phyloP scores from a whole-genome alignment of 352 stramenopile genomes.

The Globisporangium cylindrosporum region DNA sequence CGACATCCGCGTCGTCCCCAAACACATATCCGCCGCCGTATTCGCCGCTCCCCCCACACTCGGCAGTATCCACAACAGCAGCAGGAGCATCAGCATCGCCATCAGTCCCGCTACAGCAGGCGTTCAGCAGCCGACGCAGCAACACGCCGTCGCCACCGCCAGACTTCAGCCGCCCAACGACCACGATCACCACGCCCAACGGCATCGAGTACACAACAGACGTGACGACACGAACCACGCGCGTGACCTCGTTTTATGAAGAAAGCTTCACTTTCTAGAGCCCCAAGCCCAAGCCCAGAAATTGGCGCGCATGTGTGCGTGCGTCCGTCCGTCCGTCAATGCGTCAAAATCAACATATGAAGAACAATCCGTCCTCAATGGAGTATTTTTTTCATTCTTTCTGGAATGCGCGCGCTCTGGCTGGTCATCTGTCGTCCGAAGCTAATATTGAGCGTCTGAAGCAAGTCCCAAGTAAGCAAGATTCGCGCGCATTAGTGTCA shows the following conservation, averaged over 20 bases:
- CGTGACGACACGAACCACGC: slow-evolving; percentile 9
- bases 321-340: neutral
- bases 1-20: slow-evolving; percentile 26
- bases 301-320: neutral
- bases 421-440: neutral
- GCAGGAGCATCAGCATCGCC: slow-evolving; percentile 24
- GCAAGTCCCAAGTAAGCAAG: too few relatives aligned
- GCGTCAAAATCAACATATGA: slow-evolving; percentile 1
- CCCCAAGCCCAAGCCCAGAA: neutral
- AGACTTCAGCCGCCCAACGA: slow-evolving; percentile 10
- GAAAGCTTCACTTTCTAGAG: slow-evolving; percentile 59
- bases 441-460: too few relatives aligned
- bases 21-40: neutral
- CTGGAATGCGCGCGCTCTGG: neutral
- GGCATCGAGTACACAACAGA: slow-evolving; percentile 26
- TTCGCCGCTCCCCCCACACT: neutral
- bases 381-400: neutral
- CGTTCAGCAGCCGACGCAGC: slow-evolving; percentile 4
- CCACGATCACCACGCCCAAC: slow-evolving; percentile 21
- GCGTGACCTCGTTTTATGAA: slow-evolving; percentile 42
- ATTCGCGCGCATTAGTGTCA: too few relatives aligned
- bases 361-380: slow-evolving; percentile 1
- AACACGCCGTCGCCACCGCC: slow-evolving; percentile 1
- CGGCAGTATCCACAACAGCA: slow-evolving; percentile 24
- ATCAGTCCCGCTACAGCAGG: slow-evolving; percentile 25